Evolutionary conservation across 148 eudicot genomes (phyloP), one percentile per base, ranked within the genome.

Genomic region (Persicaria maculosa): DNA sequence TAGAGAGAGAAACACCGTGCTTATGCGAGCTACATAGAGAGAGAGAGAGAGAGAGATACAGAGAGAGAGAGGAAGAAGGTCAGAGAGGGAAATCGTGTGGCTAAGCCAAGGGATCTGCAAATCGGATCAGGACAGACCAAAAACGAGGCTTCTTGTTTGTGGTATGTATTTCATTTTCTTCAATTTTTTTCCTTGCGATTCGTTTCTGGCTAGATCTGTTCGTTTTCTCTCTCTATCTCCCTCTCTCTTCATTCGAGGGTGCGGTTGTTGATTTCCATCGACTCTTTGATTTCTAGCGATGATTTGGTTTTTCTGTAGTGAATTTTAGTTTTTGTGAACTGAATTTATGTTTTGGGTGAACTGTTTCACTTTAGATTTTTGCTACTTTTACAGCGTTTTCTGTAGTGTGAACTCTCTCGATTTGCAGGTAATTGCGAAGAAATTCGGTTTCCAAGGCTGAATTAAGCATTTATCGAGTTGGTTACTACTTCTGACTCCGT

Each of bases 401-500:
- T 62, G 44, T 25, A 10, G 68, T 62, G 44, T 62, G 44, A 62
- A 62, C n/a, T 25, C 44, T 62, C 6, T 62, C 6, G 44, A 62
- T 25, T 62, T 4, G 68, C 44, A 62, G 68, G 68, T 62, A 25
- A 9, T 11, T 25, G 68, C 15, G 11, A 5, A 4, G 68, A 20
- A 40, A 62, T 62, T 62, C 44, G 15, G 31, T 43, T 62, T 62
- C 12, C 44, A 62, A 62, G 68, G 68, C 31, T 62, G 68, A 62
- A 25, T 65, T 4, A 36, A 14, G 70, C 43, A 43, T 65, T 14
- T 14, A 15, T 65, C 47, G 31, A 6, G 70, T 46, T 36, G 46
- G 70, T 65, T 43, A 65, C 46, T 65, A 65, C 17, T 65, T 59
- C 44, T 62, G 44, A 25, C 15, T 36, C 68, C 68, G 68, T 62